Base-by-base conservation (phyloP, 2,329 filamentous ascomycete genomes). In the Apiospora koreana region DNA sequence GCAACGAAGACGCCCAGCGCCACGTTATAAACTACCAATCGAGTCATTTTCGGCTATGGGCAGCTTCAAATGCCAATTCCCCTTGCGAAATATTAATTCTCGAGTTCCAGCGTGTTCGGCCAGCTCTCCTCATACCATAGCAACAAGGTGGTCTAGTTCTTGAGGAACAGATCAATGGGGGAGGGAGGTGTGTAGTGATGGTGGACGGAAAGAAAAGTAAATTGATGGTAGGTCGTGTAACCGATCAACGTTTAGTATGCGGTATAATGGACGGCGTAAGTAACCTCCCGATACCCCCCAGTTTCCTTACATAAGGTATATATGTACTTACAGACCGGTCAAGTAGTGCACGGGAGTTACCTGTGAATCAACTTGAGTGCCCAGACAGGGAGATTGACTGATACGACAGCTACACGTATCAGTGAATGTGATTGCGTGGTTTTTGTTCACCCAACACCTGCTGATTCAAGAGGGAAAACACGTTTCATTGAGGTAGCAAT, bases 1-100 rank as follows among this genome's bases (percentile, higher is more conserved):
- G 79, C 81, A 23, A 83, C 73, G 70, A 85, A 84, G 70, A 81
- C 80, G 72, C 80, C 79, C 35, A 85, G 77, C 69, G 79, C 80
- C 69, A 79, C 75, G 69, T 73, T 77, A 73, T 85, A 85, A 67
- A 85, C 79, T 71, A 81, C 78, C 68, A 77, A 75, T 75, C 83
- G 80, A 70, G 83, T 84, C 83, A 85, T 85, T 38, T 62, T 62
- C 3, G 21, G 54, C 54, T 38, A 1, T 62, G 18, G 54, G 18
- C 28, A 62, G 54, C 54, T n/a, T 62, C 31, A 38, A 23, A 38
- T 62, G 3, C 54, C 31, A 38, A 38, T 62, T 38, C 21, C 18
- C 18, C 31, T n/a, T 38, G 31, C 54, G 9, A 62, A 62, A 38
- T 38, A 38, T n/a, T 62, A n/a, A 18, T 58, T 16, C 28, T 58